These are phyloP conservation scores for Aspergillus sp. DNA, from an alignment of 2,329 filamentous ascomycete species.

Conservation along the genomic window DNA sequence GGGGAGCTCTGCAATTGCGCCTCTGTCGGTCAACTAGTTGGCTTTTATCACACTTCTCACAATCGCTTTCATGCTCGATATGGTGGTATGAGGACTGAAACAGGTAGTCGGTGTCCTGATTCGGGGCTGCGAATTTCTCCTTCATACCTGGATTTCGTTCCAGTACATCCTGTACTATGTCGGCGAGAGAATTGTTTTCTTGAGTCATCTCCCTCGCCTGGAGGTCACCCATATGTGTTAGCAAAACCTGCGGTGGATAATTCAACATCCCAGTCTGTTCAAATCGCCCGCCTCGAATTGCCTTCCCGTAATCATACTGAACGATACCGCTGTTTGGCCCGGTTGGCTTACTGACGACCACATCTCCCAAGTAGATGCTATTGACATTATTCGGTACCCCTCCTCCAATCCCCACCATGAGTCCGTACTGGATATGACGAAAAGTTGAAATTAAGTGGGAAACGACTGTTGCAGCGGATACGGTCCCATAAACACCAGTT, in stretches of 20 bases:
- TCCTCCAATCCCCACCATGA: conserved; percentile 17
- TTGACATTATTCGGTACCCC: conserved; percentile 8
- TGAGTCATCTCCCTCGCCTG: background rate
- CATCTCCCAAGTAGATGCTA: conserved; percentile 21
- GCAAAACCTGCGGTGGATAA: background rate
- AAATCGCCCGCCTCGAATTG: background rate
- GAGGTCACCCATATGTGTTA: background rate
- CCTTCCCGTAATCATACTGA: conserved; percentile 1
- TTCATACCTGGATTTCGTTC: background rate
- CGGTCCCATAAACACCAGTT: no score
- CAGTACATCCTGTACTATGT: background rate
- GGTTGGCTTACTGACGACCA: conserved; percentile 21
- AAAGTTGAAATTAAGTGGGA: background rate
- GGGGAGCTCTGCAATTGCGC: background rate
- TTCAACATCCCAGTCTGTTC: background rate
- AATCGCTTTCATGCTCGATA: background rate
- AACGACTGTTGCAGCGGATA: no score
- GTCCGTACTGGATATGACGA: conserved; percentile 1
- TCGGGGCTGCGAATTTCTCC: background rate
- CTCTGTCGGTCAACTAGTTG: background rate
- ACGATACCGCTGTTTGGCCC: background rate
- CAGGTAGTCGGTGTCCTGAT: background rate
- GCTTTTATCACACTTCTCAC: background rate
- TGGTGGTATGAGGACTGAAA: background rate
- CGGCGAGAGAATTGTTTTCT: background rate